Evolutionary conservation across 331 rosid genomes (phyloP), one percentile per base, ranked within the genome.

Genomic region (Arachis monticola): DNA sequence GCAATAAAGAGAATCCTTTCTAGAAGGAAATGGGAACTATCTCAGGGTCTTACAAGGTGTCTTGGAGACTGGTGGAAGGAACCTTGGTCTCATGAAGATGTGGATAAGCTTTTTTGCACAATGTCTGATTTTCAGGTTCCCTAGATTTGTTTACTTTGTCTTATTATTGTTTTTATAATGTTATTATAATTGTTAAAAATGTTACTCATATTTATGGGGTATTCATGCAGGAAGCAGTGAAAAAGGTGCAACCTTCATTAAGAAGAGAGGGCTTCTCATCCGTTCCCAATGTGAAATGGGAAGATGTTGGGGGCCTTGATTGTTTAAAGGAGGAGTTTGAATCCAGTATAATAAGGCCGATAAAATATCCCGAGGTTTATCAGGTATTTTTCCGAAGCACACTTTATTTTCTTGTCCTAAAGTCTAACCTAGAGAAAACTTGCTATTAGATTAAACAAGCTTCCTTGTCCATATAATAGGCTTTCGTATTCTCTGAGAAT

Each of bases 261-360:
- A 94, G 80, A 84, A 88, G 97, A 69, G 97, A 90, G 84, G 98
- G 98, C 13, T 94, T 94, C 80, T 88, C 97, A 44, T 5, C 87
- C 51, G 86, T 94, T 84, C 97, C 99, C 44, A 72, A 83, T 68
- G 86, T 84, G 59, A 94, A 88, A 64, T 94, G 97, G 99, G 97
- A 88, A 71, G 91, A 94, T 61, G 95, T 91, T 83, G 99, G 97
- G 2, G 99, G 97, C 82, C 84, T 90, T 73, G 95, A 90, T 82
- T 9, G 6, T 57, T 60, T 94, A 53, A 88, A 92, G 72, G 59
- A 82, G 77, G 96, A 87, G 67, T 90, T 94, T 74, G 86, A 90
- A 47, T 88, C 86, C 5, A 79, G 85, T 46, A 83, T 90, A 63
- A 86, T 94, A 72, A 77, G 84, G 67, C 95, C 83, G 61, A 80